Conservation (phyloP, 345 rosid species). For the Theobroma cacao region DNA sequence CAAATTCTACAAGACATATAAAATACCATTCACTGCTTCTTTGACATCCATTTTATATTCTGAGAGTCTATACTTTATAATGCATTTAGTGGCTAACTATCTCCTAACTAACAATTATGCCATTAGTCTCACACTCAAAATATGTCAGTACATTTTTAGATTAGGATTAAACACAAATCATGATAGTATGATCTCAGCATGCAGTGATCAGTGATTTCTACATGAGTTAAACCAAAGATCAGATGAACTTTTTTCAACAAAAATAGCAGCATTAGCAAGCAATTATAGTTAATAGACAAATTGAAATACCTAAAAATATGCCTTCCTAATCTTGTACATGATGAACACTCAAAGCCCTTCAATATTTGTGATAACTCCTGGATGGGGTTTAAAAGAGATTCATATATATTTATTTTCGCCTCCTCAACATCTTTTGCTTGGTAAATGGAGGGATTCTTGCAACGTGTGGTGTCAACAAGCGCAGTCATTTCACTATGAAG, state of each 20-base stretch:
- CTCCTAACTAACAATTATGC: no score
- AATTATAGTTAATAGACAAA: neutral
- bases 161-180: no score
- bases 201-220: neutral
- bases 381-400: constrained; percentile 7
- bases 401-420: neutral
- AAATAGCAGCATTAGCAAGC: neutral
- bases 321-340: constrained; percentile 34
- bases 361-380: constrained; percentile 18
- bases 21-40: no score
- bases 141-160: no score
- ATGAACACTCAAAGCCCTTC: constrained; percentile 30
- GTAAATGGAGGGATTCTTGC: neutral
- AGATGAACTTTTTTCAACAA: neutral
- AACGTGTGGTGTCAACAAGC: neutral
- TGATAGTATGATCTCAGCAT: neutral
- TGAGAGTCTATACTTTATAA: no score
- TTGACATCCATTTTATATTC: no score
- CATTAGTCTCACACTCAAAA: no score
- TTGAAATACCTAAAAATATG: constrained; percentile 35
- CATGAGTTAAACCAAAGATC: neutral
- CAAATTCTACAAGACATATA: no score
- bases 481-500: constrained; percentile 7
- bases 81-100: no score
- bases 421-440: constrained; percentile 11